A percentile compares a stretch with the other conserved stretches of the same genome.
Evolutionary conservation across 2,329 filamentous ascomycete species (phyloP).

Genomic region (Tolypocladium capitatum): DNA sequence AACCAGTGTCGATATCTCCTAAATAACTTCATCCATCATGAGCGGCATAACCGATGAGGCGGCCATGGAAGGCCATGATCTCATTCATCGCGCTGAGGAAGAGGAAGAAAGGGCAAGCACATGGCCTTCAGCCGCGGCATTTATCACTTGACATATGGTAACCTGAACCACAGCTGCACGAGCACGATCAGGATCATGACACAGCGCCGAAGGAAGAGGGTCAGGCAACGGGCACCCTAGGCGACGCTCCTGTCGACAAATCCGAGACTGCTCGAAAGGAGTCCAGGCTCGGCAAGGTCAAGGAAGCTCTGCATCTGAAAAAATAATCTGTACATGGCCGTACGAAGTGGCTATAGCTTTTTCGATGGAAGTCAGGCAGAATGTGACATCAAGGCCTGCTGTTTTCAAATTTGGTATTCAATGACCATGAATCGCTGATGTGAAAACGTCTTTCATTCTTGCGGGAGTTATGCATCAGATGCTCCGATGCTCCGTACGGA

Average conservation of each 20-base stretch:
- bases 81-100: constrained; percentile 20
- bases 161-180: background rate
- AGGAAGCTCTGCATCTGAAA: constrained; percentile 11
- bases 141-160: background rate
- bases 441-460: too few species aligned
- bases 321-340: constrained; percentile 5
- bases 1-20: background rate
- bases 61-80: constrained; percentile 18
- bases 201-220: background rate
- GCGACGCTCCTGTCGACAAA: background rate
- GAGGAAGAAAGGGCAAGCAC: constrained; percentile 2
- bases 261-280: background rate
- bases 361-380: background rate
- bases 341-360: too few species aligned
- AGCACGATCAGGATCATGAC: background rate
- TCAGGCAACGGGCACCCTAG: background rate
- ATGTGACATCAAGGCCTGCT: background rate
- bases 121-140: background rate
- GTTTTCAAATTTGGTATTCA: too few species aligned
- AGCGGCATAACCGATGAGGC: constrained; percentile 16
- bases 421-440: too few species aligned
- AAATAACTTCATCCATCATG: background rate
- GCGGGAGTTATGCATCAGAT: too few species aligned
- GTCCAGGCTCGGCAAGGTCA: constrained; percentile 14
- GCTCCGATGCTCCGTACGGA: too few species aligned